Evolutionary conservation across 257 asterid species (phyloP).

Genomic region (Gentiana macrophylla): DNA sequence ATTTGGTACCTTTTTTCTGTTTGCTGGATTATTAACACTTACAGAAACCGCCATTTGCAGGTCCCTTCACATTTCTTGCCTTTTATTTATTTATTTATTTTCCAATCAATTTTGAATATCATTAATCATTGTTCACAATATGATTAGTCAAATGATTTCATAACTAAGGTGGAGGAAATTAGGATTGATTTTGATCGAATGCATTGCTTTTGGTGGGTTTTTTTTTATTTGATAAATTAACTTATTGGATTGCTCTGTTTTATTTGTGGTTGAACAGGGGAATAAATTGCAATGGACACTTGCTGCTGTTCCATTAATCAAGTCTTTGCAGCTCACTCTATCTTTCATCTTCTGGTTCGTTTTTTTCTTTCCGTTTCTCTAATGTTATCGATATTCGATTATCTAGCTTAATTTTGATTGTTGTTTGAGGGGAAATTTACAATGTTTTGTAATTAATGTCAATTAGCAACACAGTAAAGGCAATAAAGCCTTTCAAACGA

Average conservation of each 20-base stretch:
- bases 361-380: not conserved
- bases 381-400: not conserved
- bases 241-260: slow-evolving; percentile 8
- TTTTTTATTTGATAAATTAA: not conserved
- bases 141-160: not conserved
- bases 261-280: slow-evolving; percentile 38
- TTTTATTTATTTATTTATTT: slow-evolving; percentile 1
- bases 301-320: slow-evolving; percentile 69
- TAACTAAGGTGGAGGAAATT: not conserved
- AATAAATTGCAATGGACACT: slow-evolving; percentile 82
- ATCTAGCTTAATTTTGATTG: not conserved
- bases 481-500: too few relatives aligned
- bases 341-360: slow-evolving; percentile 81
- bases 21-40: slow-evolving; percentile 67
- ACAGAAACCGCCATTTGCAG: slow-evolving; percentile 67
- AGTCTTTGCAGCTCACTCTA: slow-evolving; percentile 60
- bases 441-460: not conserved
- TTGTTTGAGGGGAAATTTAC: not conserved
- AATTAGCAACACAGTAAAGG: too few relatives aligned
- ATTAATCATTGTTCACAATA: not conserved
- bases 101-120: not conserved
- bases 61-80: slow-evolving; percentile 17
- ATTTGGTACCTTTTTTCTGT: slow-evolving; percentile 56
- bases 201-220: not conserved
- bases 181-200: not conserved